phyloP scores from a whole-genome alignment of 2,329 filamentous ascomycete species.

The Fusarium redolens region DNA sequence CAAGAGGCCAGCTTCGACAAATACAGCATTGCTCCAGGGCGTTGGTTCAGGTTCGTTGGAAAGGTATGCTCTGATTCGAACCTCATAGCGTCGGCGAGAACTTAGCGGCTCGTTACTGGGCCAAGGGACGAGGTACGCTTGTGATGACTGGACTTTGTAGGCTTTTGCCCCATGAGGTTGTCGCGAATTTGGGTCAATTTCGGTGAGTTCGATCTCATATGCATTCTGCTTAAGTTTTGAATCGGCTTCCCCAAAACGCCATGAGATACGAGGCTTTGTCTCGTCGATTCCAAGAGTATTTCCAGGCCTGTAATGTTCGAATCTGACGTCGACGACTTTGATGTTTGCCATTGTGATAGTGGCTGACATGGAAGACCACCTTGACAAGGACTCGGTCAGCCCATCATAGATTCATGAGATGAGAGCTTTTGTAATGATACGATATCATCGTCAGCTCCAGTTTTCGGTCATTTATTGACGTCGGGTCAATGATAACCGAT shows the following conservation, averaged over 20 bases:
- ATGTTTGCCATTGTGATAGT: not conserved
- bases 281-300: not conserved
- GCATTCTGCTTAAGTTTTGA: not conserved
- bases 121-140: not conserved
- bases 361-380: not conserved
- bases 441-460: not conserved
- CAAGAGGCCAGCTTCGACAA: not conserved
- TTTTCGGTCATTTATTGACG: too few relatives aligned
- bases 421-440: not conserved
- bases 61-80: not conserved
- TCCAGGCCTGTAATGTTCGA: not conserved
- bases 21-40: not conserved
- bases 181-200: rapidly evolving
- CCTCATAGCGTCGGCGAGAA: not conserved
- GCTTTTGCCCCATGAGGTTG: not conserved
- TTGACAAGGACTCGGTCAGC: not conserved
- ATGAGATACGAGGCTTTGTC: not conserved
- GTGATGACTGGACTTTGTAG: not conserved
- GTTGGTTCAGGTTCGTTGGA: not conserved
- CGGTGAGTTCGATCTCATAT: not conserved
- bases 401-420: not conserved
- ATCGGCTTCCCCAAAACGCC: not conserved
- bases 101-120: not conserved
- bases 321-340: not conserved
- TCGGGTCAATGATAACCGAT: not conserved